Percentiles rank a stretch among this genome's conserved stretches.
Conservation (phyloP, 2,329 filamentous ascomycete species). For the Cladorrhinum sp. region DNA sequence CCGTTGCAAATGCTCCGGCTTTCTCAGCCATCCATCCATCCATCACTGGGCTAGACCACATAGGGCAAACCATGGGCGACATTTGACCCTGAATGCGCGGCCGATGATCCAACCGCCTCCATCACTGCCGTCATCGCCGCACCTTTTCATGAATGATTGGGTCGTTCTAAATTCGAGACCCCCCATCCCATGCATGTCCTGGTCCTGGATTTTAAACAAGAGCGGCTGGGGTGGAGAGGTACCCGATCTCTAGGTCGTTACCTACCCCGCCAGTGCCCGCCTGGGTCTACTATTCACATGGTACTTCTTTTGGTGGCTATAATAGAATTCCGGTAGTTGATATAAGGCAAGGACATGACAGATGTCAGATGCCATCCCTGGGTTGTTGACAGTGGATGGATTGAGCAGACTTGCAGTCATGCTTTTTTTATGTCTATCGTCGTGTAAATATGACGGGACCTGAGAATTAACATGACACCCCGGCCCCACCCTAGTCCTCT, state of each 20-base stretch:
- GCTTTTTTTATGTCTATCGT: no score
- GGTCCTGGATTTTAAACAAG: slow-evolving; percentile 2
- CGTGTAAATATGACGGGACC: no score
- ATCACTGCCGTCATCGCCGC: slow-evolving; percentile 15
- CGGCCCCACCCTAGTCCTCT: slow-evolving; percentile 1
- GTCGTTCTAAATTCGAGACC: not conserved
- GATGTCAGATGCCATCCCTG: no score
- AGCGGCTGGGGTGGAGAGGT: not conserved
- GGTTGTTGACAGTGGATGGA: no score
- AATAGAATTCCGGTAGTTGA: no score
- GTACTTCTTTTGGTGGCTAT: no score
- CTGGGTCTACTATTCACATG: no score
- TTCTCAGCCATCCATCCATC: no score
- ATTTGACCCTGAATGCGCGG: not conserved
- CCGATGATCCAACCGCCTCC: not conserved
- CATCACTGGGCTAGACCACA: slow-evolving; percentile 17
- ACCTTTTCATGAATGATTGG: not conserved
- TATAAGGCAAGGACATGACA: no score
- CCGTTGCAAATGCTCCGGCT: slow-evolving; percentile 22
- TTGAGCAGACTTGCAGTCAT: no score
- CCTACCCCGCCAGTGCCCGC: not conserved
- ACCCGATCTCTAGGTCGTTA: not conserved
- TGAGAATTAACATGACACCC: slow-evolving; percentile 1
- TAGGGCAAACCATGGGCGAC: not conserved
- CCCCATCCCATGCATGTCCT: slow-evolving; percentile 1